Evolutionary conservation across 805 yeast species (phyloP).

Genomic region (Hanseniaspora thailandica): DNA sequence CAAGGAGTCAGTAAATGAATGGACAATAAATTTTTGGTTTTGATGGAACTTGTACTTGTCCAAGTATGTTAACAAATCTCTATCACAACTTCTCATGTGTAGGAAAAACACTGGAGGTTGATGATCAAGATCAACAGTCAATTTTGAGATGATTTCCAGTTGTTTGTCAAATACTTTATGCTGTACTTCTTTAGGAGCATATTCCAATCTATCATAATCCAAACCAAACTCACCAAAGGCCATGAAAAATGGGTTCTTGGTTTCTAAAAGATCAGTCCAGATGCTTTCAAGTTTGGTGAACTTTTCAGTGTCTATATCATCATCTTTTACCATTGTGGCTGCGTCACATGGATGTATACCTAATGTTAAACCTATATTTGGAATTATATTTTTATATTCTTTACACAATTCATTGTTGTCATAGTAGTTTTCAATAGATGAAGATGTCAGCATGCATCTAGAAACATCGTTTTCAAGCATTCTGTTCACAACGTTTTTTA

Average conservation of each 20-base stretch:
- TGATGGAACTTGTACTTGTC: conserved; percentile 37
- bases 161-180: conserved; percentile 57
- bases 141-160: conserved; percentile 40
- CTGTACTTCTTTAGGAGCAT: conserved; percentile 60
- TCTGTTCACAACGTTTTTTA: conserved; percentile 49
- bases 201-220: conserved; percentile 82
- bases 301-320: conserved; percentile 16
- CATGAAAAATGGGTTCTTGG: conserved; percentile 41
- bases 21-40: conserved; percentile 65
- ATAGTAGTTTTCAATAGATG: conserved; percentile 54
- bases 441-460: conserved; percentile 71
- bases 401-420: conserved; percentile 49
- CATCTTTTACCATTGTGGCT: conserved; percentile 33
- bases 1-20: conserved; percentile 79
- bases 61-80: conserved; percentile 59
- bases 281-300: conserved; percentile 38
- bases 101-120: conserved; percentile 66
- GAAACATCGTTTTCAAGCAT: conserved; percentile 57
- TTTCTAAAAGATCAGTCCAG: conserved; percentile 38
- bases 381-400: conserved; percentile 24
- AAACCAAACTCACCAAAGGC: conserved; percentile 95
- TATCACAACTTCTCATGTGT: conserved; percentile 79
- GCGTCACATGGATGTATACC: conserved; percentile 96
- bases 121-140: conserved; percentile 32
- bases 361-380: conserved; percentile 49